A percentile compares a stretch with the other conserved stretches of the same genome.
These are phyloP conservation scores for Lecanicillium sp. DNA, from an alignment of 2,329 filamentous ascomycete genomes.

Conservation along the genomic window DNA sequence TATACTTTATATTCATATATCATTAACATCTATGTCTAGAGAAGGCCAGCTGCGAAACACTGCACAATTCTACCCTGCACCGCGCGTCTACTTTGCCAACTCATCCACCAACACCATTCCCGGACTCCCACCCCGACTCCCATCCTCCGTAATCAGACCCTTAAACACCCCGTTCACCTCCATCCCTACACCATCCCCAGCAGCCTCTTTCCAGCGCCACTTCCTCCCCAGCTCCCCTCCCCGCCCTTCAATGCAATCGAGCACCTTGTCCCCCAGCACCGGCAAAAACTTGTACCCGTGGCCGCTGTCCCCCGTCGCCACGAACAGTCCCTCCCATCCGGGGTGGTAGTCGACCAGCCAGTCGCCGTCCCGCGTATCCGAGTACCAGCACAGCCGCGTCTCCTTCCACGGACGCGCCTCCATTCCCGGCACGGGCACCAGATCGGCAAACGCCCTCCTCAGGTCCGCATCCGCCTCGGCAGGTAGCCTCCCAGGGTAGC, in stretches of 20 bases:
- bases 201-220: constrained; percentile 59
- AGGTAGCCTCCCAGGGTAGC: constrained; percentile 45
- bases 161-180: constrained; percentile 31
- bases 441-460: constrained; percentile 52
- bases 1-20: no score
- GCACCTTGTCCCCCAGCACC: constrained; percentile 56
- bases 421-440: constrained; percentile 53
- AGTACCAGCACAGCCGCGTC: constrained; percentile 69
- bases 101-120: constrained; percentile 42
- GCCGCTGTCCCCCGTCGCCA: constrained; percentile 58
- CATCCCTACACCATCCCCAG: constrained; percentile 28
- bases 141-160: constrained; percentile 45
- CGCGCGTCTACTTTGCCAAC: constrained; percentile 25
- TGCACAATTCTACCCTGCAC: no score
- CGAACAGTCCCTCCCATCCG: constrained; percentile 49
- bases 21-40: no score
- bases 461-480: constrained; percentile 56
- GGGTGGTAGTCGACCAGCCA: constrained; percentile 69
- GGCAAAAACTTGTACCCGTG: constrained; percentile 67
- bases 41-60: no score
- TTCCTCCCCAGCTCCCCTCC: constrained; percentile 48
- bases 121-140: constrained; percentile 43
- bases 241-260: constrained; percentile 45
- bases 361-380: constrained; percentile 64
- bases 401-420: constrained; percentile 53